Conservation (phyloP, 345 rosid species). For the Citrus reticulata region DNA sequence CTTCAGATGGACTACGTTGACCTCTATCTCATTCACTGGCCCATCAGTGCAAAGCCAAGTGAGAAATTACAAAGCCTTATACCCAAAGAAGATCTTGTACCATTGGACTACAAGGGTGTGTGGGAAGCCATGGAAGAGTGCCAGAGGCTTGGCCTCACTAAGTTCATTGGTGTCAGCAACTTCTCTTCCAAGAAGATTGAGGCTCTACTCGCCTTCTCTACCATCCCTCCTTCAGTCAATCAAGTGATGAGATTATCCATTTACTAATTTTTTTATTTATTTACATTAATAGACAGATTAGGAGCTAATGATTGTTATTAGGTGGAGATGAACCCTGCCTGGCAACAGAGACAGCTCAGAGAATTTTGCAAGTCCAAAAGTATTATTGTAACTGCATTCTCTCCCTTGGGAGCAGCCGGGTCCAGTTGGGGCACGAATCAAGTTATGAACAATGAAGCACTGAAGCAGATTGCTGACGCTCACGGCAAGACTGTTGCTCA, state of each 20-base stretch:
- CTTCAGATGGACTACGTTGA: slow-evolving; percentile 17
- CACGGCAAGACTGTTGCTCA: neutral
- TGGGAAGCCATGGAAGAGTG: slow-evolving; percentile 27
- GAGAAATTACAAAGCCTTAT: neutral
- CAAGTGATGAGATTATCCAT: slow-evolving; percentile 16
- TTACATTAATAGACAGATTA: neutral
- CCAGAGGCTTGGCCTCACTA: slow-evolving; percentile 19
- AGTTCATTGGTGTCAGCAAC: slow-evolving; percentile 21
- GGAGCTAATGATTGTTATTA: neutral
- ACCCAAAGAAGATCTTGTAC: slow-evolving; percentile 1
- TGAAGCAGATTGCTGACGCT: neutral
- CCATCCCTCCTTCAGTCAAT: slow-evolving; percentile 24
- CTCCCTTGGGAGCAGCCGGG: neutral
- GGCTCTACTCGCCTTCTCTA: slow-evolving; percentile 5
- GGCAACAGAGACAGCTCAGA: neutral
- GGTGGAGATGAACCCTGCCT: neutral
- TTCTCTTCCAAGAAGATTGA: slow-evolving; percentile 21
- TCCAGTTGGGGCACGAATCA: neutral
- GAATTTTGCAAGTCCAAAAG: neutral
- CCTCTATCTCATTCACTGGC: slow-evolving; percentile 16
- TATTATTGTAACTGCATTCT: neutral
- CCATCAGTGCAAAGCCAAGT: neutral
- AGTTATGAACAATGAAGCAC: neutral
- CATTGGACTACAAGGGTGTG: slow-evolving; percentile 12
- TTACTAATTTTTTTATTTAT: neutral